phyloP scores from a whole-genome alignment of 2,329 filamentous ascomycete genomes.

The Teratosphaeria pseudoeucalypti region DNA sequence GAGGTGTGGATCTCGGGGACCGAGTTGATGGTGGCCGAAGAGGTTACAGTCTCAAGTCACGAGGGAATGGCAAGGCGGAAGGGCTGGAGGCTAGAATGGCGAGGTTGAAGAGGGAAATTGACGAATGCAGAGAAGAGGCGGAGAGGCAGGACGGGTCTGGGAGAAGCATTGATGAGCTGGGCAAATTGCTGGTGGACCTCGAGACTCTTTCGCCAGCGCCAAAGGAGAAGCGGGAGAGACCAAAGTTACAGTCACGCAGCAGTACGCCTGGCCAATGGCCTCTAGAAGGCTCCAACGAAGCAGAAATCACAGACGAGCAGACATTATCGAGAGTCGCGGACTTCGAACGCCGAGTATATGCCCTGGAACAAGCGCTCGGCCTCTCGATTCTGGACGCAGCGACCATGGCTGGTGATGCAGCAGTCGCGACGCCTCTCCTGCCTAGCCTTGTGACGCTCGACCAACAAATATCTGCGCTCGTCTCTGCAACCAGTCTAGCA shows the following conservation, averaged over 20 bases:
- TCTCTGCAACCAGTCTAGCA: constrained; percentile 56
- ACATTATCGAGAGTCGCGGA: constrained; percentile 71
- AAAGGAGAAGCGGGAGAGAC: constrained; percentile 1
- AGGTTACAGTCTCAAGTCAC: constrained; percentile 55
- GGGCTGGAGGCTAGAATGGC: constrained; percentile 69
- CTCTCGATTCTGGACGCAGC: constrained; percentile 55
- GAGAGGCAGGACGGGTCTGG: constrained; percentile 39
- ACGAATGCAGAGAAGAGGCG: constrained; percentile 40
- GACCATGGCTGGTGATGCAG: constrained; percentile 42
- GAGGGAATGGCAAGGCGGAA: constrained; percentile 46
- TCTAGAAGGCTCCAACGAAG: neutral
- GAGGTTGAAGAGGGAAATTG: constrained; percentile 70
- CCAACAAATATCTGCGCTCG: constrained; percentile 64
- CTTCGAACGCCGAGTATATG: constrained; percentile 70
- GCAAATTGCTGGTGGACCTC: constrained; percentile 61
- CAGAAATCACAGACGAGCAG: constrained; percentile 34
- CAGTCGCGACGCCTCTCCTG: constrained; percentile 57
- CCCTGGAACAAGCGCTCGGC: constrained; percentile 73
- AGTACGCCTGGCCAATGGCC: neutral
- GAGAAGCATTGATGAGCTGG: constrained; percentile 56
- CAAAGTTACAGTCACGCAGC: neutral
- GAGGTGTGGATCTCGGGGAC: constrained; percentile 79
- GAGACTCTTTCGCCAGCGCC: constrained; percentile 21
- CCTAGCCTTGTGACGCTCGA: constrained; percentile 73
- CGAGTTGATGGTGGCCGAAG: constrained; percentile 72